A percentile compares a stretch with the other conserved stretches of the same genome.
Evolutionary conservation across 305 asterid genomes (phyloP).

Genomic region (Fraxinus greggii): DNA sequence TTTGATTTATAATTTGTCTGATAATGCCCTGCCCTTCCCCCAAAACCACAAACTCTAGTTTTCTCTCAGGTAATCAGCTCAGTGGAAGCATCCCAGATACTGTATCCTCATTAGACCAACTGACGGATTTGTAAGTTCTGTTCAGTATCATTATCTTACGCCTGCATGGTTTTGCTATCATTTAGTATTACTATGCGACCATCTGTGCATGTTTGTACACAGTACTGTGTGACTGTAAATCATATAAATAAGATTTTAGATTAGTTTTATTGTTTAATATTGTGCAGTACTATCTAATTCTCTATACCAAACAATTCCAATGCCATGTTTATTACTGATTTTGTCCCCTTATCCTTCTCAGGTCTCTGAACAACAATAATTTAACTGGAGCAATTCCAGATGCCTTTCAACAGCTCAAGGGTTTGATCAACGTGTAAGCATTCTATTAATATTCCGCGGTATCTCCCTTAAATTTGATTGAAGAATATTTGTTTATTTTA

Average conservation of each 20-base stretch:
- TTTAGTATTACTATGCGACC: neutral
- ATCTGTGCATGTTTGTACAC: neutral
- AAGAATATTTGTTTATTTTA: conserved; percentile 8
- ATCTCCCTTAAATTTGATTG: conserved; percentile 4
- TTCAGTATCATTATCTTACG: neutral
- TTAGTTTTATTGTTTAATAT: neutral
- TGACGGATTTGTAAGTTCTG: conserved; percentile 61
- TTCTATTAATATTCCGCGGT: conserved; percentile 7
- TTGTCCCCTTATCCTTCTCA: conserved; percentile 29
- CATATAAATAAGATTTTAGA: neutral
- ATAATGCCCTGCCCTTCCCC: conserved; percentile 19
- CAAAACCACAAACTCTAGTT: conserved; percentile 40
- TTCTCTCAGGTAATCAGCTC: conserved; percentile 67
- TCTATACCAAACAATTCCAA: neutral
- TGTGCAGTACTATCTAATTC: neutral
- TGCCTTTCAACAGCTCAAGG: conserved; percentile 53
- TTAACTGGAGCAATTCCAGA: conserved; percentile 78
- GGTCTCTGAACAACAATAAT: conserved; percentile 65
- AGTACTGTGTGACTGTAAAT: neutral
- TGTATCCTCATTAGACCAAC: conserved; percentile 56
- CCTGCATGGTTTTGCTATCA: neutral
- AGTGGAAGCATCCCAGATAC: conserved; percentile 60
- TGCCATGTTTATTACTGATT: neutral
- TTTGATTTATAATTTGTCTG: conserved; percentile 16
- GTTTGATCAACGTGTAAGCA: conserved; percentile 57